A percentile compares a stretch with the other conserved stretches of the same genome.
These are phyloP conservation scores for Cocos nucifera DNA, from an alignment of 176 grass and related monocot species.

Conservation along the genomic window DNA sequence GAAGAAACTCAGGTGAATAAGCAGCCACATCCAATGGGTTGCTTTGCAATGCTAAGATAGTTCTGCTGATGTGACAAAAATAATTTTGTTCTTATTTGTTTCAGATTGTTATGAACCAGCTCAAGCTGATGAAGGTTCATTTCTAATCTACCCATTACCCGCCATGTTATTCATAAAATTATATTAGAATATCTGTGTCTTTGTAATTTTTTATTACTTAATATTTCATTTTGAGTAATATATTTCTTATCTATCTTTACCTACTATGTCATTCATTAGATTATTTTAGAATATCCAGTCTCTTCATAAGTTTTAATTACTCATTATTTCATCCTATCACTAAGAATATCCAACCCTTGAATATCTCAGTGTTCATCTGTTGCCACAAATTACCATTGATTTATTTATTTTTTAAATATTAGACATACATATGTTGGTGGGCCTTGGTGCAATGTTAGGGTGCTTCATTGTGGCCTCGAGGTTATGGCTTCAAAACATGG, in stretches of 20 bases:
- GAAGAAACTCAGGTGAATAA: slow-evolving; percentile 8
- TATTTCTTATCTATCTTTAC: too few species aligned
- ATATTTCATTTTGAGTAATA: slow-evolving; percentile 5
- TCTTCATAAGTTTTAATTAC: too few species aligned
- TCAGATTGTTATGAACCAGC: slow-evolving; percentile 66
- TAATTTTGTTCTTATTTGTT: slow-evolving; percentile 13
- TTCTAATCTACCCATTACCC: slow-evolving; percentile 12
- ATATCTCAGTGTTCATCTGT: too few species aligned
- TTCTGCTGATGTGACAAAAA: not conserved
- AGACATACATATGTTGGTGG: too few species aligned
- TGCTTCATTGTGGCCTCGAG: too few species aligned
- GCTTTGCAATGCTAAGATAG: not conserved
- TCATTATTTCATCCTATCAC: not conserved
- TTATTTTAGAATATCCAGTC: not conserved
- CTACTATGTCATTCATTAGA: not conserved
- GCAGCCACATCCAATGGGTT: not conserved
- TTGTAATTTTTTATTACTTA: slow-evolving; percentile 10
- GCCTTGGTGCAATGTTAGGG: too few species aligned
- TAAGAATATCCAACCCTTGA: too few species aligned
- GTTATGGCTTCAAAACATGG: too few species aligned
- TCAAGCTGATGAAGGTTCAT: slow-evolving; percentile 69
- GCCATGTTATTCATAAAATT: not conserved
- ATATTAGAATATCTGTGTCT: slow-evolving; percentile 7
- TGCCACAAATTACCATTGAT: too few species aligned
- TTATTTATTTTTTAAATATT: too few species aligned